Evolutionary conservation across 2,329 filamentous ascomycete genomes (phyloP), one percentile per base, ranked within the genome.

Genomic region (Botrytis fragariae): DNA sequence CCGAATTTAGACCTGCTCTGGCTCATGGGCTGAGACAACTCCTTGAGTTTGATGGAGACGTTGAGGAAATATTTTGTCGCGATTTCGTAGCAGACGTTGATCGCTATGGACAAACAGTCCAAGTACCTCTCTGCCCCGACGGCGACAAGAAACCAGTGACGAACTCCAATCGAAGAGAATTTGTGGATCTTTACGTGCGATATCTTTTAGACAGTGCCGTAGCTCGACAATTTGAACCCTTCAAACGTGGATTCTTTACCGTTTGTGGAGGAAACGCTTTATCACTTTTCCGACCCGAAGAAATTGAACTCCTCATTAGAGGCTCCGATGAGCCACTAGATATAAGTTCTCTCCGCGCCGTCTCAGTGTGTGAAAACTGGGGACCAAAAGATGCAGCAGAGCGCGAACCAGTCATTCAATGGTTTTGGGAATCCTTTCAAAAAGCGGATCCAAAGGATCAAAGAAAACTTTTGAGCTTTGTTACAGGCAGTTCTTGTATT

Each of bases 211-310:
- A 97, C 78, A 90, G 87, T 10, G 88, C 93, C 0, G 92, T 97
- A 1, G 85, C 88, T 57, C 88, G 93, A 59, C 94, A 97, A 79
- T 98, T 97, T 76, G 94, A 97, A 80, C 94, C 95, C 0, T 98
- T 98, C 86, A 96, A 96, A 81, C 89, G 94, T 72, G 95, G 95
- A 0, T 98, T 98, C 82, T 98, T 94, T 81, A 97, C 93, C 0
- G 93, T 97, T 42, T 97, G 94, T 80, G 93, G 92, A 51, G 93
- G 94, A 51, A 97, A 96, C 80, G 94, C 95, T 0, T 85, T 97
- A 51, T 93, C 92, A 1, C 87, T 98, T 2, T 97, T 97, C 82
- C 89, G 93, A 25, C 92, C 95, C 0, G 94, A 97, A 81, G 95
- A 98, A 81, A 97, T 98, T 75, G 95, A 97, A 81, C 87, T 97